Percentiles rank a stretch among this genome's conserved stretches.
Conservation (phyloP, 257 asterid species). For the Solanum dulcamara region DNA sequence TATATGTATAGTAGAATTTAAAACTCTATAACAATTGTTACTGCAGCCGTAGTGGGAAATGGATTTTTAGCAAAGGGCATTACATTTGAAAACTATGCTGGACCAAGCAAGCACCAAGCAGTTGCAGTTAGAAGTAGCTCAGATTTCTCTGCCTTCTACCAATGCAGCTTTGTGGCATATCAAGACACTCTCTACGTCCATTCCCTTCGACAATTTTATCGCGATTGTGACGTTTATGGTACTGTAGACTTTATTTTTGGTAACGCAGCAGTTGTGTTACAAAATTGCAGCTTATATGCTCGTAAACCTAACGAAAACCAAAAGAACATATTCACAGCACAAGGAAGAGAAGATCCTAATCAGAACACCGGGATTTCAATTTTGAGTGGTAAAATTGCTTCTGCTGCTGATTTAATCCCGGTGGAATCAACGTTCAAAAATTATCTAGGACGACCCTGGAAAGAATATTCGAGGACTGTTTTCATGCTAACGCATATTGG, state of each 20-base stretch:
- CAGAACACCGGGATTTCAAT: conserved; percentile 94
- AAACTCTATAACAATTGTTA: not conserved
- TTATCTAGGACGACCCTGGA: conserved; percentile 92
- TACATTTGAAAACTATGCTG: conserved; percentile 89
- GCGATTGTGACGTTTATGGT: conserved; percentile 87
- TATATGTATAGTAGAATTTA: not conserved
- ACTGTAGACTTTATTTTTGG: conserved; percentile 95
- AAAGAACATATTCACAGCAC: conserved; percentile 81
- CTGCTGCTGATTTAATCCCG: conserved; percentile 74
- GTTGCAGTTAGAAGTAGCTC: conserved; percentile 88
- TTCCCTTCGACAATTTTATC: conserved; percentile 87
- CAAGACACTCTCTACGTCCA: conserved; percentile 95
- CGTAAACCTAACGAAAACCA: conserved; percentile 65
- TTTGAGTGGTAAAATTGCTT: conserved; percentile 58
- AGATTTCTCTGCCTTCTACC: conserved; percentile 74
- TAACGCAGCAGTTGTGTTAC: conserved; percentile 88
- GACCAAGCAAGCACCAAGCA: conserved; percentile 90
- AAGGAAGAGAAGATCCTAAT: conserved; percentile 89
- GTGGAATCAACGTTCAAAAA: conserved; percentile 44
- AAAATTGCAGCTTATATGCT: conserved; percentile 70
- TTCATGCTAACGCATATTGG: conserved; percentile 42
- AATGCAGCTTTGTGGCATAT: conserved; percentile 83
- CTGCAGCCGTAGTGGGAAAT: conserved; percentile 70
- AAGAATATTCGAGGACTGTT: conserved; percentile 62
- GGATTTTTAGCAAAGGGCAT: conserved; percentile 84